Evolutionary conservation across 441 rosid genomes (phyloP).

Genomic region (Melianthus villosus): DNA sequence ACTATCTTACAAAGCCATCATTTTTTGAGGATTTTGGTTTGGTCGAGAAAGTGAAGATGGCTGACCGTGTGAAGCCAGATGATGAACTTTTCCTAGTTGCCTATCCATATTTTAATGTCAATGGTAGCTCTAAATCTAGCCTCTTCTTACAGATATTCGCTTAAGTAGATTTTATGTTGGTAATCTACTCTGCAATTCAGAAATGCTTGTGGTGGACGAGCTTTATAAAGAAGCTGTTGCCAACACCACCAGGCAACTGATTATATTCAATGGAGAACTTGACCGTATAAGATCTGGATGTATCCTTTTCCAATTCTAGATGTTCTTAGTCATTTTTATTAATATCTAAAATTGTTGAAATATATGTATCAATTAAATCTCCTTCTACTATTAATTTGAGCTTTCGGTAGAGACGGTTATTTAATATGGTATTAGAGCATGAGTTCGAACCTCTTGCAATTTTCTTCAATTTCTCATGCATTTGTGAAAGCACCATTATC

Average conservation of each 20-base stretch:
- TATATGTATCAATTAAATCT: too few species aligned
- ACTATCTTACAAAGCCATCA: slow-evolving; percentile 83
- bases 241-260: slow-evolving; percentile 42
- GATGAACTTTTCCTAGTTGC: slow-evolving; percentile 69
- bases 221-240: slow-evolving; percentile 73
- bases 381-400: too few species aligned
- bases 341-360: too few species aligned
- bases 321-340: background rate
- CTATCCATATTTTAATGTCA: slow-evolving; percentile 86
- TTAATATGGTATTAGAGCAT: too few species aligned
- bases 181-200: slow-evolving; percentile 23
- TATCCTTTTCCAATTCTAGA: slow-evolving; percentile 38
- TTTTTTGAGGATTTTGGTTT: slow-evolving; percentile 80
- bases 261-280: slow-evolving; percentile 84
- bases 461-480: too few species aligned
- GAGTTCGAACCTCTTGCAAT: too few species aligned
- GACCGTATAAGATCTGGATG: slow-evolving; percentile 95
- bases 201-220: slow-evolving; percentile 96
- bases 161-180: slow-evolving; percentile 5
- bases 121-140: slow-evolving; percentile 29
- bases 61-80: slow-evolving; percentile 60
- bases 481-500: too few species aligned
- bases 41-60: slow-evolving; percentile 60
- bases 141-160: slow-evolving; percentile 6
- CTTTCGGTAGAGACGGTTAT: too few species aligned